Evolutionary conservation across 371 early-diverging fungal genomes (phyloP).

Genomic region (Circinella minor): DNA sequence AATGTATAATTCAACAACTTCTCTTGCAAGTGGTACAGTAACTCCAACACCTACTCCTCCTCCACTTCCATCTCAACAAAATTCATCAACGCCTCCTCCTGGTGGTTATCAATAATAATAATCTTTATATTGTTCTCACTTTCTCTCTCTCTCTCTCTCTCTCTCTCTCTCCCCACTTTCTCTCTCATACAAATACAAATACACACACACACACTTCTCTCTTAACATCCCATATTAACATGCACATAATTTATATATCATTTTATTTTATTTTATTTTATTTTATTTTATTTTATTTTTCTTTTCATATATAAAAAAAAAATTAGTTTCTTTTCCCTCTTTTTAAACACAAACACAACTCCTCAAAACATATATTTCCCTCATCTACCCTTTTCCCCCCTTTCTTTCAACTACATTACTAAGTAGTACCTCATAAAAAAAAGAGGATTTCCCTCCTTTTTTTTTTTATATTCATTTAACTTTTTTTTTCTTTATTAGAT

Average conservation of each 20-base stretch:
- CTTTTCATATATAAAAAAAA: not conserved
- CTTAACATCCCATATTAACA: not conserved
- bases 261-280: not conserved
- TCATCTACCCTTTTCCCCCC: not conserved
- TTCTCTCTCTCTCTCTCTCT: not conserved
- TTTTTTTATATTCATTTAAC: not conserved
- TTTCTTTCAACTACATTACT: too few species aligned
- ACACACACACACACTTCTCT: not conserved
- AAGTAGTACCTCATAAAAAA: too few species aligned
- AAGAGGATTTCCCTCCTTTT: too few species aligned
- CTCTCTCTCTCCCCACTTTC: not conserved
- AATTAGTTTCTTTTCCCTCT: too few species aligned
- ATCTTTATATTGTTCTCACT: not conserved
- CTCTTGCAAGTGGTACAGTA: conserved; percentile 13
- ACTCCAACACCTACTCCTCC: conserved; percentile 13
- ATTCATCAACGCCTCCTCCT: not conserved
- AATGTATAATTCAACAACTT: conserved; percentile 47
- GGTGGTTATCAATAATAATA: not conserved
- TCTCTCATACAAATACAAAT: not conserved
- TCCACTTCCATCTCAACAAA: not conserved
- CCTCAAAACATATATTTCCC: not conserved
- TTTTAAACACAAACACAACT: too few species aligned
- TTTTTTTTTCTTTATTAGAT: conserved; percentile 1
- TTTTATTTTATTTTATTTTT: too few species aligned
- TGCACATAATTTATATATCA: conserved; percentile 6